Evolutionary conservation across 176 grass and related monocot species (phyloP).

Genomic region (Miscanthus lutarioriparius): DNA sequence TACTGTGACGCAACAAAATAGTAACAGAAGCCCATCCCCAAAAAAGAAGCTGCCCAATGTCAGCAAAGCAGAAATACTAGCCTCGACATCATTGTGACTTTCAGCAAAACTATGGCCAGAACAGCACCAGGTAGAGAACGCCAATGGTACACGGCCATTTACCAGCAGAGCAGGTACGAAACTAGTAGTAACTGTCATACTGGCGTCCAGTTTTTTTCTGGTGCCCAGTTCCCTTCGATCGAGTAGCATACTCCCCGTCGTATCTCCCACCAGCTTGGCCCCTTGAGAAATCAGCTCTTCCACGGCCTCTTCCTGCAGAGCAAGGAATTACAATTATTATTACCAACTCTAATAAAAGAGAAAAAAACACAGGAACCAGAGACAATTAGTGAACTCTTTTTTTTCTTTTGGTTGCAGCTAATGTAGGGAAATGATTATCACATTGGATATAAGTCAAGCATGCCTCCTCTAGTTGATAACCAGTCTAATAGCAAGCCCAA

Average conservation of each 20-base stretch:
- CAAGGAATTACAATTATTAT: conserved; percentile 7
- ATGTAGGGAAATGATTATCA: neutral
- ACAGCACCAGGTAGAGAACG: conserved; percentile 23
- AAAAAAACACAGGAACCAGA: neutral
- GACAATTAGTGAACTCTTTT: neutral
- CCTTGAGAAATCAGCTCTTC: conserved; percentile 24
- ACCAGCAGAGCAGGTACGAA: neutral
- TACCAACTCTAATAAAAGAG: neutral
- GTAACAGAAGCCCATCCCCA: conserved; percentile 29
- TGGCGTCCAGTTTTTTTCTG: conserved; percentile 44
- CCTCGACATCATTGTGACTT: conserved; percentile 10
- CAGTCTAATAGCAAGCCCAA: neutral
- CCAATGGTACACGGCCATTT: conserved; percentile 16
- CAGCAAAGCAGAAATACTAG: conserved; percentile 25
- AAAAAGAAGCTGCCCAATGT: conserved; percentile 18
- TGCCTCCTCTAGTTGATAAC: neutral
- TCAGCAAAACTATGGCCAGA: conserved; percentile 43
- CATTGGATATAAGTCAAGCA: neutral
- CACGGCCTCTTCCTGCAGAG: conserved; percentile 44
- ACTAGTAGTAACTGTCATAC: conserved; percentile 40
- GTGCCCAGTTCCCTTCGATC: conserved; percentile 43
- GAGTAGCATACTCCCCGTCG: conserved; percentile 40
- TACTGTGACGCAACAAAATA: conserved; percentile 23
- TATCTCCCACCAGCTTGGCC: conserved; percentile 40
- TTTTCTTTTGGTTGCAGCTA: neutral